Evolutionary conservation across 345 rosid genomes (phyloP).

Genomic region (Euphorbia tirucalli): DNA sequence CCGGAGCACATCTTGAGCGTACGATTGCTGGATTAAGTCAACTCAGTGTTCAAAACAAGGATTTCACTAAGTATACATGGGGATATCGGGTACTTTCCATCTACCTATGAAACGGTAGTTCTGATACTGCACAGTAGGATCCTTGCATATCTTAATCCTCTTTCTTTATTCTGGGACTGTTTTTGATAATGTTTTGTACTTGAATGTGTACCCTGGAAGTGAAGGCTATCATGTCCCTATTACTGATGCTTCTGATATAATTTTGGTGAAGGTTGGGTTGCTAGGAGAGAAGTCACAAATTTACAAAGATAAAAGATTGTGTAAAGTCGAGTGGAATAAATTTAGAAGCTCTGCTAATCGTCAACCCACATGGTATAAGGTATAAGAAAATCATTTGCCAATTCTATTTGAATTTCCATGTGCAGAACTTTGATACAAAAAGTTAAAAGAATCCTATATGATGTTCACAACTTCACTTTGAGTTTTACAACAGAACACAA

Average conservation of each 20-base stretch:
- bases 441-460: neutral
- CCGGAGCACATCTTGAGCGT: slow-evolving; percentile 72
- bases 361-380: slow-evolving; percentile 83
- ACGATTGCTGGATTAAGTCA: slow-evolving; percentile 49
- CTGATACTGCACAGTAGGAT: neutral
- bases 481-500: neutral
- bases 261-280: slow-evolving; percentile 57
- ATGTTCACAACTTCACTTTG: neutral
- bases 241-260: neutral
- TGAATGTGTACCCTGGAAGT: neutral
- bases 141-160: no score
- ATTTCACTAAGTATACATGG: slow-evolving; percentile 51
- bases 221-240: neutral
- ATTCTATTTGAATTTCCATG: neutral
- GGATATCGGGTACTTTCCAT: slow-evolving; percentile 60
- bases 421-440: neutral
- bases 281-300: slow-evolving; percentile 52
- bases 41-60: slow-evolving; percentile 42
- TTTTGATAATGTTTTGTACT: neutral
- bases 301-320: slow-evolving; percentile 38
- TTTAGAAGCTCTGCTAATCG: slow-evolving; percentile 38
- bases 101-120: neutral
- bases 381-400: slow-evolving; percentile 22
- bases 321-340: slow-evolving; percentile 46
- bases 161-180: neutral